Base-by-base conservation (phyloP, 208 protist species). In the Crithidia acanthocephali region DNA sequence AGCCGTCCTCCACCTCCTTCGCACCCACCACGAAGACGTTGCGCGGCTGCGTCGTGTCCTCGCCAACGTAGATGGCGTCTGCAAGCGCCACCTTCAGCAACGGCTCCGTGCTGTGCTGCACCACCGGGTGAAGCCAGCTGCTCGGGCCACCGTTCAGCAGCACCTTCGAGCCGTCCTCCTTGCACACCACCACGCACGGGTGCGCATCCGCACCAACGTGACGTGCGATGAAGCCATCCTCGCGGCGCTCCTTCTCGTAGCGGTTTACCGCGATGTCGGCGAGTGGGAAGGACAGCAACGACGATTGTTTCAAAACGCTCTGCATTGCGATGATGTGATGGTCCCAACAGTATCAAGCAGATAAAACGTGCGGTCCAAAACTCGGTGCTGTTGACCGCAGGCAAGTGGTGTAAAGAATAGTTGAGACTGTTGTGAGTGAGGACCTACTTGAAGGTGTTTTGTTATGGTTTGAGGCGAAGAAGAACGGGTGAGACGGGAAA, bases 1-100 rank as follows among this genome's bases (percentile, higher is more conserved):
- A 61, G 61, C 56, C 71, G 16, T 5, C 16, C 6, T 51, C 35
- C 45, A 79, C 68, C 30, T 73, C 51, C 23, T 33, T 25, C 33
- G 61, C 60, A 30, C 51, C 58, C 37, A 74, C 50, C 35, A 76
- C 61, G 56, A 85, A 85, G n/a, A 85, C 51, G 55, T 79, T 78
- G 37, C 65, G 51, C 9, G 72, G 58, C 13, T 64, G 27, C 22
- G 37, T 35, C n/a, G 25, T 50, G 63, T 81, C 53, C 64, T 81
- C 67, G 42, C 75, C 80, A 66, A 81, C 63, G 71, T 74, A 85
- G 40, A 75, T 33, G 11, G 78, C 37, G 16, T 56, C 10, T 10
- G 70, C 13, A 6, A 71, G n/a, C 13, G 66, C 57, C 13, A 79
- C 42, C 0, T 9, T 50, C 22, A 83, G 23, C 30, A 81, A 56